Conservation (phyloP, 805 yeast genomes). For the Wickerhamia fluorescens region DNA sequence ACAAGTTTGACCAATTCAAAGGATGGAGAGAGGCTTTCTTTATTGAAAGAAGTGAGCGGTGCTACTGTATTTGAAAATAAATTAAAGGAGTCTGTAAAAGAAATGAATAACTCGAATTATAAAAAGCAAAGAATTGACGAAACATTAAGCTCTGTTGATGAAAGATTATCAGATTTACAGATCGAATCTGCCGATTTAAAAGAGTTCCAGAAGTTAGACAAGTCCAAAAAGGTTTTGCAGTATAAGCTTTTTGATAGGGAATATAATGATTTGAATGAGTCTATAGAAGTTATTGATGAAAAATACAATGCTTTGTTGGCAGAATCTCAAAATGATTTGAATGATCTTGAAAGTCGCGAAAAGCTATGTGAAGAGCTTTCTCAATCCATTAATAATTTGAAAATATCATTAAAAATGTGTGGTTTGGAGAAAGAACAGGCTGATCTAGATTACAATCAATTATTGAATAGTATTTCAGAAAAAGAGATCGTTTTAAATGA, state of each 20-base stretch:
- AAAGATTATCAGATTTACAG: conserved; percentile 69
- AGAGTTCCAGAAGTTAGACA: conserved; percentile 60
- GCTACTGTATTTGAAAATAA: conserved; percentile 85
- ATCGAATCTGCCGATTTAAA: conserved; percentile 72
- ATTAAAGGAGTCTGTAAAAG: conserved; percentile 69
- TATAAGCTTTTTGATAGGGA: conserved; percentile 76
- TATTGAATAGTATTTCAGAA: conserved; percentile 42
- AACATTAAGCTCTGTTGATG: conserved; percentile 61
- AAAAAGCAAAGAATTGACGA: conserved; percentile 70
- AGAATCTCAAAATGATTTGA: conserved; percentile 47
- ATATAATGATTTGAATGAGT: conserved; percentile 49
- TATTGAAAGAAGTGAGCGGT: conserved; percentile 90
- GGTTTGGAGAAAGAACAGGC: conserved; percentile 52
- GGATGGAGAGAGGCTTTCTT: conserved; percentile 69
- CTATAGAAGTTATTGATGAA: conserved; percentile 54
- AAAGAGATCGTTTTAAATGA: conserved; percentile 42
- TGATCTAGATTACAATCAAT: conserved; percentile 42
- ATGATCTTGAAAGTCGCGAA: conserved; percentile 59
- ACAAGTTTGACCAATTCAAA: conserved; percentile 84
- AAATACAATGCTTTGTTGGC: conserved; percentile 45
- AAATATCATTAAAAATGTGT: conserved; percentile 43
- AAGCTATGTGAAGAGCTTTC: conserved; percentile 37
- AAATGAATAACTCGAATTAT: conserved; percentile 65
- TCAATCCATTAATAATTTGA: conserved; percentile 39
- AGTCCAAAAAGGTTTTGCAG: conserved; percentile 62